A percentile compares a stretch with the other conserved stretches of the same genome.
These are phyloP conservation scores for Phytophthora niederhauseri DNA, from an alignment of 352 stramenopile species.

Conservation along the genomic window DNA sequence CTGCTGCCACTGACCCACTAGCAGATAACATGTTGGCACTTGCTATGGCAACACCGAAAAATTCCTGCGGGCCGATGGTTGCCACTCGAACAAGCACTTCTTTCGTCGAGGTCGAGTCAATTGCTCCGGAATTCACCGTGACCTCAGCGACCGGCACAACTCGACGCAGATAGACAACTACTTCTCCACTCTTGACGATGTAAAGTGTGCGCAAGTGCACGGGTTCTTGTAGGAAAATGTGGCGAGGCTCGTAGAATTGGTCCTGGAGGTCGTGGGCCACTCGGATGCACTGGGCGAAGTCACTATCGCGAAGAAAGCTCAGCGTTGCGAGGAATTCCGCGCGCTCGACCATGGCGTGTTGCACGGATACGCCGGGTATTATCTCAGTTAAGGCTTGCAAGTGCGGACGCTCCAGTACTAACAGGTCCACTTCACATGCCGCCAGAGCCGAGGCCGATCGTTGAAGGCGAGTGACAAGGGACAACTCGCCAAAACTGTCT, in stretches of 20 bases:
- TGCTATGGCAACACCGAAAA: conserved; percentile 63
- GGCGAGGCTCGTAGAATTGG: conserved; percentile 53
- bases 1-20: conserved; percentile 1
- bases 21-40: conserved; percentile 36
- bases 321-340: conserved; percentile 68
- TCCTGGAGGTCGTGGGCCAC: conserved; percentile 74
- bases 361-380: conserved; percentile 65
- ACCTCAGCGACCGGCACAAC: conserved; percentile 24
- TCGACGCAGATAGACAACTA: conserved; percentile 63
- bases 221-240: conserved; percentile 67
- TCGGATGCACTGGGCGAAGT: conserved; percentile 79
- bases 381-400: conserved; percentile 41
- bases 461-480: conserved; percentile 70
- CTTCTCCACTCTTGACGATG: conserved; percentile 72
- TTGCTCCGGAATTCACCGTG: conserved; percentile 9
- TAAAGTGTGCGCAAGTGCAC: conserved; percentile 58
- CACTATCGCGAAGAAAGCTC: conserved; percentile 58
- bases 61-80: conserved; percentile 72
- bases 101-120: conserved; percentile 15
- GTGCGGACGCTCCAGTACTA: conserved; percentile 75
- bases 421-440: conserved; percentile 64
- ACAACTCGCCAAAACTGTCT: conserved; percentile 76
- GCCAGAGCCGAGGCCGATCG: conserved; percentile 72
- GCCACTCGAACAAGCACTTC: conserved; percentile 66
- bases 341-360: conserved; percentile 74